Base-by-base conservation (phyloP, 2,329 filamentous ascomycete genomes). In the Colletotrichum kahawae region DNA sequence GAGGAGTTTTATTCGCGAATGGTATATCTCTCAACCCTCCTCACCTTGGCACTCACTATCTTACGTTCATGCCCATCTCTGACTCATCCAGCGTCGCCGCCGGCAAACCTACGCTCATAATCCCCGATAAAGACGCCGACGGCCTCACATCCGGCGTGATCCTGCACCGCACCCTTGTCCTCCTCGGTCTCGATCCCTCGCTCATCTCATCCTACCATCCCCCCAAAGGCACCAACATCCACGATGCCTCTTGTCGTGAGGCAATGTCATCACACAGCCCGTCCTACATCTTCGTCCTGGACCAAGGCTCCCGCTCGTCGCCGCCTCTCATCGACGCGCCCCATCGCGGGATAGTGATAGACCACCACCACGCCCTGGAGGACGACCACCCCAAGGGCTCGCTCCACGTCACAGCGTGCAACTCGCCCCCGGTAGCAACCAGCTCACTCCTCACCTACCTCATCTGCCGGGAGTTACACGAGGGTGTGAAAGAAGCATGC, bases 101-200 rank as follows among this genome's bases (percentile, higher is more conserved):
- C 13, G 82, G 87, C 12, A 86, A 90, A 71, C 85, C 83, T 43
- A 90, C 89, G 1, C 82, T 94, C 21, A 91, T 94, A 16, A 87
- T 93, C 0, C 93, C 93, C 0, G 92, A 94, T 79, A 94, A 93
- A 79, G 92, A 94, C 78, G 92, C 92, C 4, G 92, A 94, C 81
- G 93, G 92, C 0, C 84, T 94, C 4, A 89, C 89, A 3, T 90
- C 92, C 3, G 93, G 92, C 1, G 89, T 89, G 2, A 93, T 94
- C 34, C 80, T 94, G 3, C 85, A 90, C 70, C 89, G 88, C 70
- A 93, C 92, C 0, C 84, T 94, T 5, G 81, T 88, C 2, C 82
- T 90, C 2, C 88, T 94, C 1, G 92, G 92, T 3, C 85, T 93
- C 1, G 81, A 88, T 12, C 77, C 85, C 9, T 81, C 85, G 8